These are phyloP conservation scores for Backusella sp. DNA, from an alignment of 192 early-diverging fungal genomes.

Conservation along the genomic window DNA sequence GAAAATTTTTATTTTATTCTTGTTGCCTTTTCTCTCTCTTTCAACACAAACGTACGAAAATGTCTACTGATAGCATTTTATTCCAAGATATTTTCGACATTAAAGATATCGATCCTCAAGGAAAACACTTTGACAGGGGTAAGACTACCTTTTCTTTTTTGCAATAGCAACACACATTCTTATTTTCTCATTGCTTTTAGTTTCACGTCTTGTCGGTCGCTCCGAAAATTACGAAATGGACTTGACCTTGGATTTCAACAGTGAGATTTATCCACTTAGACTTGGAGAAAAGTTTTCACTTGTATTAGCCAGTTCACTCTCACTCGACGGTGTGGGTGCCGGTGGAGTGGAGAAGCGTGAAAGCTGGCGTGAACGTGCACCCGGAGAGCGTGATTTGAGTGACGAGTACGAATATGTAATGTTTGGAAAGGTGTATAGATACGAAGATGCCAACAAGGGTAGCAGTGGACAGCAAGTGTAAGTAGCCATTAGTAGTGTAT, in stretches of 20 bases:
- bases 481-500: constrained; percentile 24
- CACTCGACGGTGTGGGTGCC: constrained; percentile 49
- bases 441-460: constrained; percentile 75
- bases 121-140: constrained; percentile 95
- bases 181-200: constrained; percentile 36
- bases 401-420: constrained; percentile 99
- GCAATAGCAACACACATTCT: neutral
- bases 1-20: neutral
- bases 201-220: constrained; percentile 83
- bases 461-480: constrained; percentile 67
- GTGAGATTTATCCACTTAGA: constrained; percentile 88
- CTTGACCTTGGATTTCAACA: constrained; percentile 92
- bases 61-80: constrained; percentile 69
- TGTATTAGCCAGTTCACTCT: constrained; percentile 77
- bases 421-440: constrained; percentile 97
- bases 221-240: constrained; percentile 88
- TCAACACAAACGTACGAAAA: constrained; percentile 9
- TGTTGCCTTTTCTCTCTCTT: neutral
- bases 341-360: constrained; percentile 56
- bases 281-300: constrained; percentile 85
- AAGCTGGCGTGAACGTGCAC: constrained; percentile 67
- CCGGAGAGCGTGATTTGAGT: constrained; percentile 71
- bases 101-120: constrained; percentile 83
- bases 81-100: constrained; percentile 90
- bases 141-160: neutral